A percentile compares a stretch with the other conserved stretches of the same genome.
These are phyloP conservation scores for Pseudocercospora musae DNA, from an alignment of 2,329 filamentous ascomycete genomes.

Conservation along the genomic window DNA sequence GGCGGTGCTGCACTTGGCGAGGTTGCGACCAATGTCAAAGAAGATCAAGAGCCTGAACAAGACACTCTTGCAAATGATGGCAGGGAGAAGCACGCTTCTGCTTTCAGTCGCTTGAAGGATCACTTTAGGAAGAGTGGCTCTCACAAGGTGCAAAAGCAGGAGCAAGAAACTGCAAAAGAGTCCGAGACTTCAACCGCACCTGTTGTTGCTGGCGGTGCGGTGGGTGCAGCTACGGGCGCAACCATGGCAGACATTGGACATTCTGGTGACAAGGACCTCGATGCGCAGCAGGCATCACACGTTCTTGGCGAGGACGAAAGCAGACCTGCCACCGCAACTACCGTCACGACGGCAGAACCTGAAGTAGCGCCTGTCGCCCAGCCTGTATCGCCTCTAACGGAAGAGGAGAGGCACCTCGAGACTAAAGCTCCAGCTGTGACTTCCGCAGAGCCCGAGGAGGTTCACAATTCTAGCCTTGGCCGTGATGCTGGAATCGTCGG, in stretches of 20 bases:
- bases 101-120: constrained; percentile 23
- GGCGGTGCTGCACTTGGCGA: constrained; percentile 13
- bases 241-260: constrained; percentile 13
- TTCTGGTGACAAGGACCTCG: constrained; percentile 3
- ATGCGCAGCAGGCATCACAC: constrained; percentile 12
- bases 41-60: constrained; percentile 11
- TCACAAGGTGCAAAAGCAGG: constrained; percentile 10
- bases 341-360: not conserved
- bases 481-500: constrained; percentile 5
- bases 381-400: constrained; percentile 6
- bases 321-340: not conserved
- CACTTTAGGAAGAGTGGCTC: constrained; percentile 20
- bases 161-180: constrained; percentile 6
- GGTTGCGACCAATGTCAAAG: constrained; percentile 7
- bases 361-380: not conserved
- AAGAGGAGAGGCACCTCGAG: constrained; percentile 2
- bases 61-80: constrained; percentile 8
- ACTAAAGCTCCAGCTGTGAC: not conserved
- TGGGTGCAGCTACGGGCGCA: constrained; percentile 12
- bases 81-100: constrained; percentile 22
- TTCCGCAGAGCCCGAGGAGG: constrained; percentile 1
- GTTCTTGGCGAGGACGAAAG: constrained; percentile 7
- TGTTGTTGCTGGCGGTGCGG: constrained; percentile 13
- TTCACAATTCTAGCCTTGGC: constrained; percentile 3
- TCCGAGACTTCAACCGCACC: not conserved